Percentiles rank a stretch among this genome's conserved stretches.
Evolutionary conservation across 2,329 filamentous ascomycete species (phyloP).

Genomic region (Thyridium curvatum): DNA sequence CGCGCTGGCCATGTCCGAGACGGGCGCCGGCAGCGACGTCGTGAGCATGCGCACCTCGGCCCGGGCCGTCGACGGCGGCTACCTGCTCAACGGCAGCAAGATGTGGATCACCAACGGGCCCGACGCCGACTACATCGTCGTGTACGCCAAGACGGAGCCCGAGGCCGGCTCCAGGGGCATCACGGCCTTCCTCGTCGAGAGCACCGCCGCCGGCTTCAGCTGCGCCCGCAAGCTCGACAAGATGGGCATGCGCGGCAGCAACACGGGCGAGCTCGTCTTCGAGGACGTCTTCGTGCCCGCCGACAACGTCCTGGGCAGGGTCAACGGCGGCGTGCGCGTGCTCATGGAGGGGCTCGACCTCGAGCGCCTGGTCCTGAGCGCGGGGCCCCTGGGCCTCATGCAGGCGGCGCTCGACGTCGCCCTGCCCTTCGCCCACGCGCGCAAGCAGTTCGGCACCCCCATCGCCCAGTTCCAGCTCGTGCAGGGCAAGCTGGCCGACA

Average conservation of each 20-base stretch:
- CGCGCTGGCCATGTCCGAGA: constrained; percentile 91
- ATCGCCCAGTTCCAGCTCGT: constrained; percentile 91
- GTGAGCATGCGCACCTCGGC: constrained; percentile 92
- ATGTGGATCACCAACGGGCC: constrained; percentile 99
- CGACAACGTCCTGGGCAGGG: constrained; percentile 70
- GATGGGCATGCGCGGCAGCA: constrained; percentile 94
- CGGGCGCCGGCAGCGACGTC: constrained; percentile 85
- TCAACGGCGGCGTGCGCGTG: constrained; percentile 81
- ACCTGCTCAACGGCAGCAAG: constrained; percentile 81
- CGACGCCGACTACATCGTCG: constrained; percentile 84
- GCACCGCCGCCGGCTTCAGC: constrained; percentile 65
- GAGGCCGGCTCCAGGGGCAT: constrained; percentile 81
- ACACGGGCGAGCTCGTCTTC: constrained; percentile 90
- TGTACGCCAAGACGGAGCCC: constrained; percentile 94
- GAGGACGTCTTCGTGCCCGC: constrained; percentile 84
- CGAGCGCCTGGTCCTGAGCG: constrained; percentile 84
- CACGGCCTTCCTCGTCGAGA: constrained; percentile 87
- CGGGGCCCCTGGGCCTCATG: constrained; percentile 91
- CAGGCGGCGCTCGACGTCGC: constrained; percentile 81
- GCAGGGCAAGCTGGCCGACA: constrained; percentile 89
- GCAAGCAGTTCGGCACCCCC: constrained; percentile 81
- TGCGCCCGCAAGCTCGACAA: constrained; percentile 92
- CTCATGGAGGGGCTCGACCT: constrained; percentile 96
- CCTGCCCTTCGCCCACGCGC: constrained; percentile 81
- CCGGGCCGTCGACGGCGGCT: constrained; percentile 75